These are phyloP conservation scores for Penicillium sp. DNA, from an alignment of 2,329 filamentous ascomycete species.

Conservation along the genomic window DNA sequence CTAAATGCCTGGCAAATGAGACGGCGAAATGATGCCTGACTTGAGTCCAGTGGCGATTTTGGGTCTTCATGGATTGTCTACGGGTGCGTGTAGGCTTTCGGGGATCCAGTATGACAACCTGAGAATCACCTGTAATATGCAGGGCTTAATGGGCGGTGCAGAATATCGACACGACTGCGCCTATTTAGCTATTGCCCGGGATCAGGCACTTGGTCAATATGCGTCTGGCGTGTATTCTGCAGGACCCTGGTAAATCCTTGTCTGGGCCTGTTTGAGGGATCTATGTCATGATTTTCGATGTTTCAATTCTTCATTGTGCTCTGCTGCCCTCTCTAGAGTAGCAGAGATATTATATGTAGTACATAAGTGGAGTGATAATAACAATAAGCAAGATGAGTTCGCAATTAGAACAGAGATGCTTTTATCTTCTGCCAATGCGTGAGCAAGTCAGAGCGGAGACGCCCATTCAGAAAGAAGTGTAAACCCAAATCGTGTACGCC, in stretches of 20 bases:
- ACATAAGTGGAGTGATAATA: background rate
- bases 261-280: background rate
- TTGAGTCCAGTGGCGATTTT: too few relatives aligned
- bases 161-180: background rate
- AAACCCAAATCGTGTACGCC: slow-evolving; percentile 7
- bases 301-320: background rate
- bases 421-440: background rate
- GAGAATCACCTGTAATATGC: too few relatives aligned
- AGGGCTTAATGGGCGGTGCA: background rate
- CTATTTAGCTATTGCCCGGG: background rate
- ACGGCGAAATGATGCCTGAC: too few relatives aligned
- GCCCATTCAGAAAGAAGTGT: background rate
- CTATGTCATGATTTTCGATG: background rate
- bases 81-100: too few relatives aligned
- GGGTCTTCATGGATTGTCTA: background rate
- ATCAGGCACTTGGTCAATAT: background rate
- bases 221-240: too few relatives aligned
- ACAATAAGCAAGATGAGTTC: background rate
- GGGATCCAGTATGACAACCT: background rate
- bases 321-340: background rate
- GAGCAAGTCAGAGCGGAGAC: background rate
- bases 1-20: too few relatives aligned
- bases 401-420: background rate
- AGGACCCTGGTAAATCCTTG: background rate
- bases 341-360: background rate